Evolutionary conservation across 768 basidiomycete species (phyloP).

Genomic region (Amanita molliuscula): DNA sequence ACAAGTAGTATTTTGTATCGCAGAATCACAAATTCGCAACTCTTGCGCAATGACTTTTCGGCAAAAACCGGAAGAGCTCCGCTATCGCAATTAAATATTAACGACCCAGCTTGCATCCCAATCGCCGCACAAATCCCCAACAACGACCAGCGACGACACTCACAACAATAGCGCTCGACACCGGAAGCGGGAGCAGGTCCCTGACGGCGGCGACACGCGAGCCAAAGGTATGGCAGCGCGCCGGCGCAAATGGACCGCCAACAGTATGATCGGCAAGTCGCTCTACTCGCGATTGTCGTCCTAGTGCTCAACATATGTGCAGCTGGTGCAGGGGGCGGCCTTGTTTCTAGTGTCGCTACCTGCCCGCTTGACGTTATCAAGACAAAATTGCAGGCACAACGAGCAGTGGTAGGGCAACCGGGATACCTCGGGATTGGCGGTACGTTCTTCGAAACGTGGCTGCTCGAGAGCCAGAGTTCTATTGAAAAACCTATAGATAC

Average conservation of each 20-base stretch:
- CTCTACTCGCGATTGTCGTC: not conserved
- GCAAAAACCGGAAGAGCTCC: constrained; percentile 2
- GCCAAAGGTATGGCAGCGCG: constrained; percentile 58
- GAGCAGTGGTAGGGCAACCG: constrained; percentile 51
- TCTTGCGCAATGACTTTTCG: too few relatives aligned
- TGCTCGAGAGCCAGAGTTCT: not conserved
- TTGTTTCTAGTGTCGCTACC: constrained; percentile 87
- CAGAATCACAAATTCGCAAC: too few relatives aligned
- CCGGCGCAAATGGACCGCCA: constrained; percentile 54
- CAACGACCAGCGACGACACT: constrained; percentile 8
- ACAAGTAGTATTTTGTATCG: not conserved
- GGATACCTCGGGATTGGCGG: constrained; percentile 74
- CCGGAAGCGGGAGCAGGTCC: not conserved
- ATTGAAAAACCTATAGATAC: constrained; percentile 20
- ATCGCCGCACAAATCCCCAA: not conserved
- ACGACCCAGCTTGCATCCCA: not conserved
- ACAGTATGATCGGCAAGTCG: constrained; percentile 73
- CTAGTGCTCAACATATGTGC: constrained; percentile 7
- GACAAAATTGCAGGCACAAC: constrained; percentile 95
- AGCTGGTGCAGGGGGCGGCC: constrained; percentile 94
- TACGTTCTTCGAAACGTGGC: constrained; percentile 22
- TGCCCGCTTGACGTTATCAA: constrained; percentile 98
- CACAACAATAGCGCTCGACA: constrained; percentile 1
- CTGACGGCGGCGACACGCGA: constrained; percentile 24
- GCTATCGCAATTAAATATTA: not conserved